phyloP scores from a whole-genome alignment of 2,329 filamentous ascomycete genomes.

The Penicillium sp. region DNA sequence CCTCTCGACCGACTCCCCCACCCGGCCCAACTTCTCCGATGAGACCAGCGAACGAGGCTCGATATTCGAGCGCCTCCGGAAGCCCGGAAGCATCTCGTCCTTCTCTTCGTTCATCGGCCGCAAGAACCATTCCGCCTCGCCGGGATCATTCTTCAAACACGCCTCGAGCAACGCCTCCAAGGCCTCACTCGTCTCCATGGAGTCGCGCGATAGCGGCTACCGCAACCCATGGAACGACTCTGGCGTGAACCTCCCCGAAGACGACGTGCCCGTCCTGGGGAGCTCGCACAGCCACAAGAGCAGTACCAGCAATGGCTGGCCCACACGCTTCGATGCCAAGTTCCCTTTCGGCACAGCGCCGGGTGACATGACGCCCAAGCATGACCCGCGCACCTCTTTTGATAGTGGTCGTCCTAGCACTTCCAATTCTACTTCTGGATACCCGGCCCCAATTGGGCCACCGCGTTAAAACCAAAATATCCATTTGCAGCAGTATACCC shows the following conservation, averaged over 20 bases:
- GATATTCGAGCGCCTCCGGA: slow-evolving; percentile 87
- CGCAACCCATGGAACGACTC: slow-evolving; percentile 98
- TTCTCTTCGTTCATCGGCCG: slow-evolving; percentile 95
- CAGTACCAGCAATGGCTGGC: slow-evolving; percentile 60
- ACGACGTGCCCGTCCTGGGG: slow-evolving; percentile 61
- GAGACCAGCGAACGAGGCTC: slow-evolving; percentile 77
- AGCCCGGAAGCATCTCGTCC: slow-evolving; percentile 90
- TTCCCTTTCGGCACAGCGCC: slow-evolving; percentile 64
- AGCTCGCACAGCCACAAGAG: slow-evolving; percentile 62
- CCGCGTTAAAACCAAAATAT: slow-evolving; percentile 70
- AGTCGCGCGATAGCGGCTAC: slow-evolving; percentile 91
- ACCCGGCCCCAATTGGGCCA: slow-evolving; percentile 87
- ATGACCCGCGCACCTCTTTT: slow-evolving; percentile 78
- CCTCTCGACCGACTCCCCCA: slow-evolving; percentile 81
- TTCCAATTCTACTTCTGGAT: slow-evolving; percentile 96
- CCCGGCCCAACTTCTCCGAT: slow-evolving; percentile 78
- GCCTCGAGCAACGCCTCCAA: slow-evolving; percentile 88
- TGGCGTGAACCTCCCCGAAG: slow-evolving; percentile 88
- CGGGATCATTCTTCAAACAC: slow-evolving; percentile 86
- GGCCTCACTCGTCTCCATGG: slow-evolving; percentile 91
- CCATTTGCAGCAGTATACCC: slow-evolving; percentile 50
- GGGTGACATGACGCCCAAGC: slow-evolving; percentile 80
- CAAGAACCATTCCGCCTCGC: slow-evolving; percentile 88
- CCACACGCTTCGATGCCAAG: slow-evolving; percentile 59
- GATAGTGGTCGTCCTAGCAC: slow-evolving; percentile 91